A percentile compares a stretch with the other conserved stretches of the same genome.
phyloP scores from a whole-genome alignment of 2,329 filamentous ascomycete genomes.

The Hymenoscyphus scutula region DNA sequence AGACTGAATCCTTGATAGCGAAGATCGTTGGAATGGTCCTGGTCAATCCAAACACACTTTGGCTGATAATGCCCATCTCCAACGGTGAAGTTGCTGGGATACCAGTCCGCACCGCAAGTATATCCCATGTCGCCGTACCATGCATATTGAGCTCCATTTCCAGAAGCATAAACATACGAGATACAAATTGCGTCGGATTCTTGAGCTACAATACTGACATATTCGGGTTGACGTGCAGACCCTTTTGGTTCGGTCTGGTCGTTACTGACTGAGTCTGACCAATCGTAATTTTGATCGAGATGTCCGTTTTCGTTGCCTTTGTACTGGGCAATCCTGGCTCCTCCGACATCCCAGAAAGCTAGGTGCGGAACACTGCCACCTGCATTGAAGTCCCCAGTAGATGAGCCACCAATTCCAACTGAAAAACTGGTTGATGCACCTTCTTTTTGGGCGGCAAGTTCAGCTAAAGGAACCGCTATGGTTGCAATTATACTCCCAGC shows the following conservation, averaged over 20 bases:
- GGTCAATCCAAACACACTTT: not conserved
- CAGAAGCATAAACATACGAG: not conserved
- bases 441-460: too few species aligned
- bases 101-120: constrained; percentile 1
- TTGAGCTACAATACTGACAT: too few species aligned
- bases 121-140: not conserved
- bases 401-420: too few species aligned
- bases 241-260: constrained; percentile 2
- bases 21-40: too few species aligned
- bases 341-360: too few species aligned
- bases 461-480: too few species aligned
- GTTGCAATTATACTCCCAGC: too few species aligned
- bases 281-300: not conserved
- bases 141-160: constrained; percentile 4
- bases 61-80: constrained; percentile 2
- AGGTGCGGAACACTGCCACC: too few species aligned
- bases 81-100: constrained; percentile 2
- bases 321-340: not conserved
- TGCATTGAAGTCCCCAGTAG: too few species aligned
- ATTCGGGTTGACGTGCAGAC: not conserved
- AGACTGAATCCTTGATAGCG: too few species aligned
- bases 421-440: too few species aligned
- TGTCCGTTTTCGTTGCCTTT: constrained; percentile 1
- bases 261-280: constrained; percentile 1
- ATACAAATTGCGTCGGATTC: too few species aligned